These are phyloP conservation scores for Globisporangium rhizosaccharum DNA, from an alignment of 352 stramenopile genomes.

Conservation along the genomic window DNA sequence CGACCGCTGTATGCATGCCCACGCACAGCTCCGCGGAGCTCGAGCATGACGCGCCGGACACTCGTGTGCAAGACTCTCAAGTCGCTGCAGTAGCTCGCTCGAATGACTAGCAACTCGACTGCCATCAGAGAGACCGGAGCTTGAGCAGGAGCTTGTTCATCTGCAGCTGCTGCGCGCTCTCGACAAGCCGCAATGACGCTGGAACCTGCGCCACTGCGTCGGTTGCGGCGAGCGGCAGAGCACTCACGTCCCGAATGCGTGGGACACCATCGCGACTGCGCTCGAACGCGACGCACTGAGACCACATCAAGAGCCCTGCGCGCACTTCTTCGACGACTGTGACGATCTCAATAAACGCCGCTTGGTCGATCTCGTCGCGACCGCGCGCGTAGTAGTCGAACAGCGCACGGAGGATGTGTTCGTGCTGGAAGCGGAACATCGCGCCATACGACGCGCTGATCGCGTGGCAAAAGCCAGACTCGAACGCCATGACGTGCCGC, in stretches of 20 bases:
- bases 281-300: constrained; percentile 34
- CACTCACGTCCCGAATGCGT: background rate
- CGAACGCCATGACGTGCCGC: constrained; percentile 54
- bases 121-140: constrained; percentile 24
- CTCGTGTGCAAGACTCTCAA: background rate
- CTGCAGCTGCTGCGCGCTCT: constrained; percentile 43
- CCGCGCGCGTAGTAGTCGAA: constrained; percentile 27
- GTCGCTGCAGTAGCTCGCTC: background rate
- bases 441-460: constrained; percentile 44
- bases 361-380: constrained; percentile 31
- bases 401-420: constrained; percentile 30
- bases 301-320: constrained; percentile 31
- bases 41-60: too few species aligned
- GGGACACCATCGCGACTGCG: background rate
- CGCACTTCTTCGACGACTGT: constrained; percentile 57
- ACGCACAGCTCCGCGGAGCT: too few species aligned
- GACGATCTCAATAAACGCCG: constrained; percentile 52
- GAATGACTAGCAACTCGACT: background rate
- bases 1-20: too few species aligned
- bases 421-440: constrained; percentile 51
- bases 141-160: constrained; percentile 39
- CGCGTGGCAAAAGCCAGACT: constrained; percentile 40
- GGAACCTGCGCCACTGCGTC: background rate
- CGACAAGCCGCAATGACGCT: constrained; percentile 26
- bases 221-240: background rate